phyloP scores from a whole-genome alignment of 768 basidiomycete species.

The Candolleomyces efflorescens region DNA sequence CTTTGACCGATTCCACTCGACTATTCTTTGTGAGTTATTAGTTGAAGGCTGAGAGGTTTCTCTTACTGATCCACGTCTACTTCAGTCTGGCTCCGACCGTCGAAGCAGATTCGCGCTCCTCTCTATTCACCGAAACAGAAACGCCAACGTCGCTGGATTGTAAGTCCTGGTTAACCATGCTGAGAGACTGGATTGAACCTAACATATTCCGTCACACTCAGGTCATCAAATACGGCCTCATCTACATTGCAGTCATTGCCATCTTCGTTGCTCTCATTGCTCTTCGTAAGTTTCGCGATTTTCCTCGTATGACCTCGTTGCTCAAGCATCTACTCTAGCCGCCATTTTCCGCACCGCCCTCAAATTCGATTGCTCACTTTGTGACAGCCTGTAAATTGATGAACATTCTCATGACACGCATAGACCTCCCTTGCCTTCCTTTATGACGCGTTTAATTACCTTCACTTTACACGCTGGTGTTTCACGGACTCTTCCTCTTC shows the following conservation, averaged over 20 bases:
- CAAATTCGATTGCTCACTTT: constrained; percentile 61
- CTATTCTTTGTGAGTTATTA: constrained; percentile 74
- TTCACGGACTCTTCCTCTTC: too few relatives aligned
- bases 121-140: constrained; percentile 94
- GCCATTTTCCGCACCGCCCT: constrained; percentile 56
- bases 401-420: not conserved
- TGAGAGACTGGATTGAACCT: constrained; percentile 3
- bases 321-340: constrained; percentile 34
- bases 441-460: not conserved
- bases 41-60: constrained; percentile 2
- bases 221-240: constrained; percentile 80
- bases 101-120: constrained; percentile 90
- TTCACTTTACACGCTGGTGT: too few relatives aligned
- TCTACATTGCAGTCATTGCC: constrained; percentile 67
- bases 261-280: constrained; percentile 74
- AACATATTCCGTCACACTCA: constrained; percentile 22
- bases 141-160: constrained; percentile 88
- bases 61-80: constrained; percentile 1
- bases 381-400: constrained; percentile 53
- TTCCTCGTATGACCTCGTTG: constrained; percentile 9
- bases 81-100: constrained; percentile 91
- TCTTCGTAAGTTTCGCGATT: constrained; percentile 52
- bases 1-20: constrained; percentile 86
- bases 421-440: not conserved
- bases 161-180: constrained; percentile 31